phyloP scores from a whole-genome alignment of 164 flowering plant genomes.

The Aristolochia californica region DNA sequence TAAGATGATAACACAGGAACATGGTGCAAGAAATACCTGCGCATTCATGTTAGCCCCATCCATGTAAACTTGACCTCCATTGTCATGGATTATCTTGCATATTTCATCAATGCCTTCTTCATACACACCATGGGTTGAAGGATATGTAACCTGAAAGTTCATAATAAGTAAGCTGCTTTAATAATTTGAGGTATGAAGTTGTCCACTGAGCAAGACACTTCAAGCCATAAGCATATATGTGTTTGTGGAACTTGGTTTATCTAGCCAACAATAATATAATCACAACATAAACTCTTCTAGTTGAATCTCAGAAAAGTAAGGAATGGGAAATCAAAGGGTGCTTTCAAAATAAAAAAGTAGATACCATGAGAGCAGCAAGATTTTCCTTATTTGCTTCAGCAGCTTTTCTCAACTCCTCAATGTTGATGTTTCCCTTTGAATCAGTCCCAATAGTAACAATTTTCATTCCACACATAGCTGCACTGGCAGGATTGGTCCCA shows the following conservation, averaged over 20 bases:
- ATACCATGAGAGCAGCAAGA: slow-evolving; percentile 91
- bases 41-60: slow-evolving; percentile 99
- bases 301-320: too few relatives aligned
- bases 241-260: too few relatives aligned
- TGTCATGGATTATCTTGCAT: slow-evolving; percentile 94
- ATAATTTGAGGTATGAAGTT: background rate
- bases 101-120: slow-evolving; percentile 99
- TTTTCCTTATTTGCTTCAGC: slow-evolving; percentile 86
- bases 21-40: slow-evolving; percentile 45
- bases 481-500: slow-evolving; percentile 99
- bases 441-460: slow-evolving; percentile 96
- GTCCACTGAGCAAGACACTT: background rate
- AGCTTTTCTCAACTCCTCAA: slow-evolving; percentile 81
- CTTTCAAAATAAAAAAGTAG: background rate
- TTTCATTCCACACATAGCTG: slow-evolving; percentile 99
- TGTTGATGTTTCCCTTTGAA: slow-evolving; percentile 97
- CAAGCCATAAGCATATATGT: too few relatives aligned
- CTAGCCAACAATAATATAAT: too few relatives aligned
- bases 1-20: too few relatives aligned
- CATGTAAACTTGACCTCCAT: slow-evolving; percentile 99
- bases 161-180: background rate
- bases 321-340: too few relatives aligned
- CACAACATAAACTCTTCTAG: too few relatives aligned
- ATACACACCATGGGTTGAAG: slow-evolving; percentile 98
- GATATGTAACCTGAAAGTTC: slow-evolving; percentile 77